phyloP scores from a whole-genome alignment of 2,329 filamentous ascomycete genomes.

The Fusarium duplospermum region DNA sequence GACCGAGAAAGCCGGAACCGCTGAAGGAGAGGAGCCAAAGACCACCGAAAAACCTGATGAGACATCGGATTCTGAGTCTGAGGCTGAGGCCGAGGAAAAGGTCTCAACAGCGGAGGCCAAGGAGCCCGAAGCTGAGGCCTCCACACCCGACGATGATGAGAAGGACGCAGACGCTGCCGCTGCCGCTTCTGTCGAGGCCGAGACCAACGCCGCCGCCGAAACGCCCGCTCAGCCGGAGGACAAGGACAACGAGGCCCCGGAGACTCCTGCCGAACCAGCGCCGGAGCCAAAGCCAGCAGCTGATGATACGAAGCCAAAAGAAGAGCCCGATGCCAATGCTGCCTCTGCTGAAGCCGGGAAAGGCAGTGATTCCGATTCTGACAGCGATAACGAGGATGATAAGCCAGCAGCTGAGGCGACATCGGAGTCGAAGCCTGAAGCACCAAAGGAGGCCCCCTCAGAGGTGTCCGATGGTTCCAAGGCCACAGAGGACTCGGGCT shows the following conservation, averaged over 20 bases:
- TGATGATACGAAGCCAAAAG: constrained; percentile 1
- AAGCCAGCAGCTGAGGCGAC: not conserved
- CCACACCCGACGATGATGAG: not conserved
- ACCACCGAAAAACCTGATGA: not conserved
- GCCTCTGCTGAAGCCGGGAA: not conserved
- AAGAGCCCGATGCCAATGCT: not conserved
- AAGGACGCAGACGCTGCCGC: not conserved
- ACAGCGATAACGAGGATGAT: constrained; percentile 1
- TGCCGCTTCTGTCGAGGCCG: not conserved
- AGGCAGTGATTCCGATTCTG: not conserved
- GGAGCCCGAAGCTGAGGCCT: not conserved
- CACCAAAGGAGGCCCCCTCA: not conserved
- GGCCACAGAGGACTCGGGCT: not conserved
- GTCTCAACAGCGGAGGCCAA: not conserved
- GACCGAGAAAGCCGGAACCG: constrained; percentile 1
- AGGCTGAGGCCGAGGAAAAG: not conserved
- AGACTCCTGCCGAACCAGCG: constrained; percentile 5
- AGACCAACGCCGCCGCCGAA: not conserved
- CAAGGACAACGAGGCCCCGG: constrained; percentile 4
- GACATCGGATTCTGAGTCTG: not conserved
- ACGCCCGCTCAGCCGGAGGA: constrained; percentile 1
- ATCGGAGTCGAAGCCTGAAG: not conserved
- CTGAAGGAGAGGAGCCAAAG: constrained; percentile 2
- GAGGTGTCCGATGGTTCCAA: constrained; percentile 2
- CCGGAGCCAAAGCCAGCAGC: not conserved